These are phyloP conservation scores for Plantago coronopus DNA, from an alignment of 305 asterid genomes.

Conservation along the genomic window DNA sequence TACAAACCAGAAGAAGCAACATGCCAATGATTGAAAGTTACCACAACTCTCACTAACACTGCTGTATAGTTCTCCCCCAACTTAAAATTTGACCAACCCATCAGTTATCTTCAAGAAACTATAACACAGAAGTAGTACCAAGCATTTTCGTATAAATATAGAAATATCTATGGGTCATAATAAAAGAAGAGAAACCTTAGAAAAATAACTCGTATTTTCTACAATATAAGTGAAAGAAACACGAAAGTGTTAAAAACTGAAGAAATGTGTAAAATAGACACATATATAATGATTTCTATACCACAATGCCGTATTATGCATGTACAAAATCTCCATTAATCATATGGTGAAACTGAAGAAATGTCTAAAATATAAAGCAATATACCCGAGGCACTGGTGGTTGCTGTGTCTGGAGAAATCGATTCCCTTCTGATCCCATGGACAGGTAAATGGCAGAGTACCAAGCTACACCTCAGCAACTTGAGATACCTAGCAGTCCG, in stretches of 20 bases:
- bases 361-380: slow-evolving; percentile 22
- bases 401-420: slow-evolving; percentile 61
- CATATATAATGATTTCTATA: background rate
- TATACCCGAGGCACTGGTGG: slow-evolving; percentile 60
- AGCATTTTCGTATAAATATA: no score
- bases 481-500: background rate
- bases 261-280: no score
- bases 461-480: slow-evolving; percentile 9
- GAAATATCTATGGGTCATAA: background rate
- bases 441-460: slow-evolving; percentile 16
- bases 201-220: background rate
- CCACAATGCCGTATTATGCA: background rate
- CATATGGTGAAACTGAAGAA: slow-evolving; percentile 16
- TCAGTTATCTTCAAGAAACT: no score
- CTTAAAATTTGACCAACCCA: no score
- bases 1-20: no score
- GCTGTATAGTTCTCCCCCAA: no score
- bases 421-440: slow-evolving; percentile 62
- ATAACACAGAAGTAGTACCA: no score
- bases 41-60: no score
- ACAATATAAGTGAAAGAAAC: background rate
- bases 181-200: background rate
- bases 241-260: no score
- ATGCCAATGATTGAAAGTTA: no score
- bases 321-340: slow-evolving; percentile 4